Conservation (phyloP, 331 rosid genomes). For the Cucumis variabilis region DNA sequence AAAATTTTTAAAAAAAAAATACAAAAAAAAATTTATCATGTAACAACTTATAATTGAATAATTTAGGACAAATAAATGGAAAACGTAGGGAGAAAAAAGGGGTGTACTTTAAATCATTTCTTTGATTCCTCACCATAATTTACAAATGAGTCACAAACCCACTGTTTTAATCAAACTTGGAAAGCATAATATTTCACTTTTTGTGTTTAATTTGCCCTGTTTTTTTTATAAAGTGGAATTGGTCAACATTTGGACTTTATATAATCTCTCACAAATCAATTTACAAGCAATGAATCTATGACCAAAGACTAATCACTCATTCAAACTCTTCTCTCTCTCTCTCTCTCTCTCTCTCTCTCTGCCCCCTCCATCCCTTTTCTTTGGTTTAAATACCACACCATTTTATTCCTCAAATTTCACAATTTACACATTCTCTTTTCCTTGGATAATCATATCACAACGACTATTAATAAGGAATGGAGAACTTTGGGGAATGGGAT, state of each 20-base stretch:
- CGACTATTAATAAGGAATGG: conserved; percentile 43
- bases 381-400: not conserved
- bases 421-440: not conserved
- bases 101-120: not conserved
- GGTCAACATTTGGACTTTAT: conserved; percentile 19
- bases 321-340: conserved; percentile 8
- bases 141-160: not conserved
- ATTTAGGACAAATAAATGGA: too few relatives aligned
- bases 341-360: too few relatives aligned
- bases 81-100: too few relatives aligned
- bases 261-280: conserved; percentile 17
- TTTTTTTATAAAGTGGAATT: not conserved
- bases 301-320: conserved; percentile 24
- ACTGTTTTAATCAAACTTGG: conserved; percentile 1
- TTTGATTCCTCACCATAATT: not conserved
- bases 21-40: too few relatives aligned
- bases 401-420: not conserved
- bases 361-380: not conserved
- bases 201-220: not conserved
- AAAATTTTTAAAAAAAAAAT: too few relatives aligned
- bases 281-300: conserved; percentile 1
- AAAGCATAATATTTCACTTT: not conserved
- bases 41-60: too few relatives aligned
- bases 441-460: too few relatives aligned
- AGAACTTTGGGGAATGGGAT: conserved; percentile 55